Evolutionary conservation across 1,284 basidiomycete genomes (phyloP).

Genomic region (Cryptococcus amylolentus): DNA sequence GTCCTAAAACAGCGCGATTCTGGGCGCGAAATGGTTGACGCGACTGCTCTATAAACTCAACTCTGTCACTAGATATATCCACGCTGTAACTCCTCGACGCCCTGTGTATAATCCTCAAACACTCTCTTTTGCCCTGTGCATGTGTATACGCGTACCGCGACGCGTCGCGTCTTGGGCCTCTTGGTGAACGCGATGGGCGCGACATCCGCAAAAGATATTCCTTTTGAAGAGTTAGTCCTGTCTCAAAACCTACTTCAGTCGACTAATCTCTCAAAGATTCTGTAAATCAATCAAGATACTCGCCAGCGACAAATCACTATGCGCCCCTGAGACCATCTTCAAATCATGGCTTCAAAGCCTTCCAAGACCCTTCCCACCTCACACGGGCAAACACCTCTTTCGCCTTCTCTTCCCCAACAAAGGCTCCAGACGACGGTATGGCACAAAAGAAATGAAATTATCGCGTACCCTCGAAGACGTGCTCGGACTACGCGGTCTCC

Average conservation of each 20-base stretch:
- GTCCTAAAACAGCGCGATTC: no score
- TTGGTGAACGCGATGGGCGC: no score
- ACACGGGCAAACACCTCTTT: slow-evolving; percentile 54
- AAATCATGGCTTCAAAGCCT: slow-evolving; percentile 37
- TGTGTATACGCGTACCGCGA: no score
- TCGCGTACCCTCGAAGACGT: slow-evolving; percentile 56
- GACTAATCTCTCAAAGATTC: no score
- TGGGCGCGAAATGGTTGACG: neutral
- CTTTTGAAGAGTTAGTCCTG: no score
- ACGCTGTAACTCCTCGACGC: neutral
- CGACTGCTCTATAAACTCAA: neutral
- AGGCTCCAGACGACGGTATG: slow-evolving; percentile 65
- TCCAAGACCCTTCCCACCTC: slow-evolving; percentile 19
- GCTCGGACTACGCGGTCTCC: slow-evolving; percentile 53
- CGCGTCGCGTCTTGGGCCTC: no score
- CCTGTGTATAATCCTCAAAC: no score
- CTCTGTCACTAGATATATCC: neutral
- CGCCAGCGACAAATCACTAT: neutral
- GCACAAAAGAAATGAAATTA: slow-evolving; percentile 68
- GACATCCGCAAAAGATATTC: no score
- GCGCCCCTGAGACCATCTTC: slow-evolving; percentile 30
- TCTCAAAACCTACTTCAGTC: no score
- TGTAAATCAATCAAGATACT: neutral
- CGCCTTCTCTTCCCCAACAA: slow-evolving; percentile 77
- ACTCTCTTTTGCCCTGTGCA: no score